Evolutionary conservation across 164 flowering plant species (phyloP), one percentile per base, ranked within the genome.

Genomic region (Dillenia suffruticosa): DNA sequence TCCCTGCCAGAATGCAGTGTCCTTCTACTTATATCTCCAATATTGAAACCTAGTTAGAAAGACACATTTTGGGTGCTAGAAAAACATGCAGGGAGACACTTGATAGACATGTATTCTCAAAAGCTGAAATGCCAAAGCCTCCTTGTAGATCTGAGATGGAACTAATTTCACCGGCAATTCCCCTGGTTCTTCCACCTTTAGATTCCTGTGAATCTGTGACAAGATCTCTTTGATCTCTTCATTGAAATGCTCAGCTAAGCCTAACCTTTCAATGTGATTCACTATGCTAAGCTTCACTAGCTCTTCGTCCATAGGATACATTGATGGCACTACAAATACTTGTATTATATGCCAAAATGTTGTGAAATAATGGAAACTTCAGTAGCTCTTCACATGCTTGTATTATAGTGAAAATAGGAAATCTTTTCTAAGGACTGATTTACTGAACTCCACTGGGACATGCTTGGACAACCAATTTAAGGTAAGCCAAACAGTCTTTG

Each of bases 81-180:
- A 57, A 19, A 8, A 5, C 72, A 14, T 76, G 78, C 85, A 12
- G 46, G 82, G 77, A 13, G 71, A 70, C 13, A 72, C 59, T 2
- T 16, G 49, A 56, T 76, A 72, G 0, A 82, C 85, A 63, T 72
- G 77, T 74, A 72, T 68, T 46, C 82, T 58, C 7, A 78, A 60
- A 10, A 81, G 75, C 44, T 77, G 68, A 60, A 78, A 81, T 22
- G 74, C 74, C 49, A 81, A 57, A 11, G 81, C 69, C 46, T 72
- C 82, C 56, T 76, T 81, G 68, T 63, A 71, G 19, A 81, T 54
- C 50, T 76, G 70, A 9, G 15, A 44, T 44, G 72, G 62, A 14
- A 32, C 11, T 8, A 40, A 54, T 22, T 17, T 54, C 17, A 15
- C 58, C 49, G 12, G 13, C 9, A 22, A 54, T 43, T 26, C 2